Conservation (phyloP, 352 stramenopile species). For the Phytophthora meadii region DNA sequence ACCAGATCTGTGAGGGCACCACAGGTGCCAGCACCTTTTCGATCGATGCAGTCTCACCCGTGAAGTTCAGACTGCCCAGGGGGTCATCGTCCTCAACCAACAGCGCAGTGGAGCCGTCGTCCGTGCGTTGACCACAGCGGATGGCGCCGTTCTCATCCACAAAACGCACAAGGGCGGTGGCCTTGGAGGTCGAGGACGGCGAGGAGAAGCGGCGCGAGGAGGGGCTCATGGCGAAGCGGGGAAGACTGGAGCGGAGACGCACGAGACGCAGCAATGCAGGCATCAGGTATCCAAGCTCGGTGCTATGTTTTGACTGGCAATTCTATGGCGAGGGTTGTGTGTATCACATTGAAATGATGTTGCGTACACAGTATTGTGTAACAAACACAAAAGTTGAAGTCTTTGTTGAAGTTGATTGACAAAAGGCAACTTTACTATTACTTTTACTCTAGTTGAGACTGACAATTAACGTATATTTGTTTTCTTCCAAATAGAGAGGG, state of each 20-base stretch:
- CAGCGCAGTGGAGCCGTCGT: slow-evolving; percentile 45
- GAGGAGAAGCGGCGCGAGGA: slow-evolving; percentile 12
- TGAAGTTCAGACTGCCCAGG: slow-evolving; percentile 69
- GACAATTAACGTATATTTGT: slow-evolving; percentile 25
- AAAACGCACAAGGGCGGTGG: slow-evolving; percentile 75
- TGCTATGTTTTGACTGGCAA: slow-evolving; percentile 18
- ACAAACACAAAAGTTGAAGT: background rate
- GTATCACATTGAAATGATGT: background rate
- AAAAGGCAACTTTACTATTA: background rate
- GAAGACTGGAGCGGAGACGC: slow-evolving; percentile 15
- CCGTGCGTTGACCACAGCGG: slow-evolving; percentile 64
- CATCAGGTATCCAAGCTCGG: slow-evolving; percentile 7
- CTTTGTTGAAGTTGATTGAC: slow-evolving; percentile 1
- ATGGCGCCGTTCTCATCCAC: slow-evolving; percentile 60
- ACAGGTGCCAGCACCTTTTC: slow-evolving; percentile 82
- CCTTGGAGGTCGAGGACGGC: slow-evolving; percentile 20
- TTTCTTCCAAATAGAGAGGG: slow-evolving; percentile 9
- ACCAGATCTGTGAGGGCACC: slow-evolving; percentile 82
- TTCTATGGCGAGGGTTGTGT: slow-evolving; percentile 14
- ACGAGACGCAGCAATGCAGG: background rate
- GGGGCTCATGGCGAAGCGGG: slow-evolving; percentile 16
- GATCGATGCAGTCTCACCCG: slow-evolving; percentile 64
- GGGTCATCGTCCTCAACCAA: slow-evolving; percentile 76
- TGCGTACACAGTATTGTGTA: background rate
- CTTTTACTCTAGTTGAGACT: background rate